Evolutionary conservation across 2,329 filamentous ascomycete species (phyloP), one percentile per base, ranked within the genome.

Genomic region (Leptographium wingfieldii): DNA sequence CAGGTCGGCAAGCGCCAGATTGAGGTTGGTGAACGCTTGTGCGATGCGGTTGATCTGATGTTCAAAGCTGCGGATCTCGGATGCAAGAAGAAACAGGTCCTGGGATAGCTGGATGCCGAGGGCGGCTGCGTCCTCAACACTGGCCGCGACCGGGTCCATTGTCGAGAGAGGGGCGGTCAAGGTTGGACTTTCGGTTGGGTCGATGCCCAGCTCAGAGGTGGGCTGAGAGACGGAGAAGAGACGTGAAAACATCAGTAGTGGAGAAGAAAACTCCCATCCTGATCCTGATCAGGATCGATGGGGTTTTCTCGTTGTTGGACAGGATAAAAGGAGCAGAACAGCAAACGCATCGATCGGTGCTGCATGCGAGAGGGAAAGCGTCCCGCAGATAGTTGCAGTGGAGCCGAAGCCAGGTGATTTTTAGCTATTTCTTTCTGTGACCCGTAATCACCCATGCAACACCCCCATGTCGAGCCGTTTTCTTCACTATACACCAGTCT

Each of bases 11-110:
- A 65, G 51, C 3, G 60, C 51, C 14, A 63, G 38, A 57, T 65
- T 65, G 59, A 65, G 55, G 58, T 61, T 59, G 56, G 62, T 49
- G 58, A 65, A 65, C 5, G 61, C 61, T 56, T 64, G 63, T 1
- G 61, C 63, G 31, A 65, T 63, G 48, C 60, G 59, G 49, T 60
- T 60, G 29, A 65, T 64, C 55, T 64, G 62, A 19, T 57, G 40
- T 43, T 60, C 62, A n/a, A 62, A 54, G 22, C 14, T 57, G 35
- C 53, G 57, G 46, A 61, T 33, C 40, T 64, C 61, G 31, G 58
- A 55, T 22, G 61, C 62, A 16, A 65, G 61, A 3, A 54, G 61
- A 55, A 62, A 63, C 5, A 65, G 59, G 38, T 65, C 63, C 25
- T 64, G 59, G 25, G 60, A 60, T 22, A 65, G 54, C 40, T 58